A percentile compares a stretch with the other conserved stretches of the same genome.
These are phyloP conservation scores for Ogataea corticis DNA, from an alignment of 805 yeast species.

Conservation along the genomic window DNA sequence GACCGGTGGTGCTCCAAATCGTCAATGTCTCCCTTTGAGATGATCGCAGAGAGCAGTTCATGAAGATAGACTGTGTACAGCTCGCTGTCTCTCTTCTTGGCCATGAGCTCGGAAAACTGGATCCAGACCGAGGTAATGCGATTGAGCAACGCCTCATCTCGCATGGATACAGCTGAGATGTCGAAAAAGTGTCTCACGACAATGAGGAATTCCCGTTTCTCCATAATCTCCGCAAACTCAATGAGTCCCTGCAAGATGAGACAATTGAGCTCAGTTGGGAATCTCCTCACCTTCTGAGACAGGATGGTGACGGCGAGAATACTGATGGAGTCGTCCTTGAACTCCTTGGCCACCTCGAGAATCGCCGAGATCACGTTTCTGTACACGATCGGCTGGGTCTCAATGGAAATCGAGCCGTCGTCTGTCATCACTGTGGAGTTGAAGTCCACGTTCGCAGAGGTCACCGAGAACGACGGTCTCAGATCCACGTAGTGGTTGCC, in stretches of 20 bases:
- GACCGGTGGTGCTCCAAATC: conserved; percentile 74
- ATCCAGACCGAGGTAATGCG: conserved; percentile 53
- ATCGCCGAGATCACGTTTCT: conserved; percentile 70
- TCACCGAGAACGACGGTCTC: conserved; percentile 14
- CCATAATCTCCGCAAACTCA: conserved; percentile 58
- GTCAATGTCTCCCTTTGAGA: conserved; percentile 78
- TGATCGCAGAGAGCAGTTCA: conserved; percentile 65
- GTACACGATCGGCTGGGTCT: conserved; percentile 41
- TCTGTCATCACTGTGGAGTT: conserved; percentile 17
- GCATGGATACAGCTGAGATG: conserved; percentile 45
- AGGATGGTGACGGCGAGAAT: conserved; percentile 79
- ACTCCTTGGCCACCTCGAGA: conserved; percentile 61
- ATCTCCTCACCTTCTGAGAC: conserved; percentile 64
- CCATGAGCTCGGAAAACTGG: conserved; percentile 39
- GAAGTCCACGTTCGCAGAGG: conserved; percentile 11
- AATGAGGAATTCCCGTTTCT: conserved; percentile 67
- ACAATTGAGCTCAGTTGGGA: conserved; percentile 53
- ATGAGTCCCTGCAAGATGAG: conserved; percentile 62
- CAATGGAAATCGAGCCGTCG: conserved; percentile 22
- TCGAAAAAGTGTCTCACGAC: conserved; percentile 58
- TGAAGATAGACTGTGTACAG: conserved; percentile 57
- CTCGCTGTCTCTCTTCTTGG: conserved; percentile 39
- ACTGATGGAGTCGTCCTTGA: conserved; percentile 70
- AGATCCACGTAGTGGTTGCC: conserved; percentile 26
- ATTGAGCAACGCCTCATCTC: conserved; percentile 38